phyloP scores from a whole-genome alignment of 192 early-diverging fungal genomes.

The Gonapodya sp. region DNA sequence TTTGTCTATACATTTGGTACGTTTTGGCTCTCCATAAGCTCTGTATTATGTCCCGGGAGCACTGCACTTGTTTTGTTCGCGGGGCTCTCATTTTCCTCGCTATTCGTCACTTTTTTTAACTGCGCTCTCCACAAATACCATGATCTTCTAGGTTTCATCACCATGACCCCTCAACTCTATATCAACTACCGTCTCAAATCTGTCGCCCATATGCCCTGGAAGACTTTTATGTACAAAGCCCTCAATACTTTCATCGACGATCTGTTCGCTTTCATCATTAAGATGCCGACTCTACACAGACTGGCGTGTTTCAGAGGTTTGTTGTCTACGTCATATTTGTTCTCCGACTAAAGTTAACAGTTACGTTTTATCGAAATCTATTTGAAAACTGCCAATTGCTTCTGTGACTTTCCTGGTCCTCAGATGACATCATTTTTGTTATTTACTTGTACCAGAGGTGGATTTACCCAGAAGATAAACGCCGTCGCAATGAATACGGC shows the following conservation, averaged over 20 bases:
- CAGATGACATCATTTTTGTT: constrained; percentile 44
- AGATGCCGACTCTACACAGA: constrained; percentile 85
- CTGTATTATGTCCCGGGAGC: too few relatives aligned
- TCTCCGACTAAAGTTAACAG: too few relatives aligned
- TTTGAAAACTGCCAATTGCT: not conserved
- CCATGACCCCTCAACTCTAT: constrained; percentile 79
- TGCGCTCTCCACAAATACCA: constrained; percentile 11
- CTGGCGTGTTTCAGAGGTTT: constrained; percentile 29
- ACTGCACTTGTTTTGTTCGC: not conserved
- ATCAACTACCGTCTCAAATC: constrained; percentile 65
- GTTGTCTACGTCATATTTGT: not conserved
- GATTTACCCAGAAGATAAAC: constrained; percentile 51
- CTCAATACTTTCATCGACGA: constrained; percentile 67
- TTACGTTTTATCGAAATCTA: too few relatives aligned
- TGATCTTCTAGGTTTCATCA: constrained; percentile 39
- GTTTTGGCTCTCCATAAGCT: too few relatives aligned
- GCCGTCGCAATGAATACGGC: constrained; percentile 82
- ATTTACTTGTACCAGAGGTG: constrained; percentile 43
- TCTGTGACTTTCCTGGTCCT: not conserved
- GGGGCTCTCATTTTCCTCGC: not conserved
- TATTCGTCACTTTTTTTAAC: too few relatives aligned
- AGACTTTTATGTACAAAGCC: constrained; percentile 85
- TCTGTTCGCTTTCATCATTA: constrained; percentile 74
- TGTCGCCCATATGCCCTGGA: constrained; percentile 90
- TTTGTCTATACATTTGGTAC: constrained; percentile 83